These are phyloP conservation scores for Steccherinum ochraceum DNA, from an alignment of 768 basidiomycete genomes.

Conservation along the genomic window DNA sequence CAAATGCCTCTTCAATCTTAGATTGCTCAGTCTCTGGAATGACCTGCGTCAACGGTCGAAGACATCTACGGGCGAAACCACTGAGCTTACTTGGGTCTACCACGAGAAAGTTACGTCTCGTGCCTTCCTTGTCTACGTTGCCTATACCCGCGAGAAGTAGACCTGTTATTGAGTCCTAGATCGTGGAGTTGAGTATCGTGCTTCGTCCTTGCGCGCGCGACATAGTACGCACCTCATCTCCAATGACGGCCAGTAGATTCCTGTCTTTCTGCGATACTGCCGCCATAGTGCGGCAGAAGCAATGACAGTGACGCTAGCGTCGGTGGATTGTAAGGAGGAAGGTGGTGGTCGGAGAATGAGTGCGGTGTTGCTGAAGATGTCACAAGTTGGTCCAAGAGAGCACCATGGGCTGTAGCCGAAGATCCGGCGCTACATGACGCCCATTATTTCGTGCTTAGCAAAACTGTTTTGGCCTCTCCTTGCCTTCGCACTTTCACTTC, in stretches of 20 bases:
- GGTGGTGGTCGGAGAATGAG: slow-evolving; percentile 1
- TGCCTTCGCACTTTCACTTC: not conserved
- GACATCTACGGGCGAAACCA: not conserved
- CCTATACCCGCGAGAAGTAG: slow-evolving; percentile 93
- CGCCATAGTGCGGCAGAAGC: slow-evolving; percentile 33
- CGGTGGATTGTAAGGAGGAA: slow-evolving; percentile 1
- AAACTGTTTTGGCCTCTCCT: not conserved
- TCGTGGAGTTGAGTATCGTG: slow-evolving; percentile 9
- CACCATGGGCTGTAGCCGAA: not conserved
- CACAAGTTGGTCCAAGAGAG: not conserved
- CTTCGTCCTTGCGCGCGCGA: not conserved
- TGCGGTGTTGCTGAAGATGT: not conserved
- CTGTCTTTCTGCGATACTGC: slow-evolving; percentile 70
- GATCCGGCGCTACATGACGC: not conserved
- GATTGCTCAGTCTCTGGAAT: slow-evolving; percentile 81
- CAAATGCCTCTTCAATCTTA: slow-evolving; percentile 86
- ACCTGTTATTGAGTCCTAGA: slow-evolving; percentile 94
- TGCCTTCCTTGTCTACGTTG: slow-evolving; percentile 90
- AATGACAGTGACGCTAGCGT: not conserved
- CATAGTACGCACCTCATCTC: slow-evolving; percentile 74
- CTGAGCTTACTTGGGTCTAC: slow-evolving; percentile 82
- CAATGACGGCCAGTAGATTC: slow-evolving; percentile 89
- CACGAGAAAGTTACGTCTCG: slow-evolving; percentile 75
- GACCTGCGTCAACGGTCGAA: not conserved
- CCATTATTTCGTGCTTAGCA: not conserved